Base-by-base conservation (phyloP, 2,329 filamentous ascomycete genomes). In the Alternaria atra region DNA sequence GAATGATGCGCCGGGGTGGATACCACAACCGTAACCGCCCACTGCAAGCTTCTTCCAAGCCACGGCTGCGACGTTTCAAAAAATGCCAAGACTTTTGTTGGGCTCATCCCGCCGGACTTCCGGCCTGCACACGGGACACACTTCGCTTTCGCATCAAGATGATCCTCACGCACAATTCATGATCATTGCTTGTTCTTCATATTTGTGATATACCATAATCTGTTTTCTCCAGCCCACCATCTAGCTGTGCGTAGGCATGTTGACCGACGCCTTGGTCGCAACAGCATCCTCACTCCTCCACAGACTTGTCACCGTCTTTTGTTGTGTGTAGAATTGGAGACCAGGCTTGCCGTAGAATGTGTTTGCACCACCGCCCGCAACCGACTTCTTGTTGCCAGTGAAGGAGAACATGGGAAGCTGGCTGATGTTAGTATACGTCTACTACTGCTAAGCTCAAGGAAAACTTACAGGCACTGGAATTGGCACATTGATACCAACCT, bases 281-380 rank as follows among this genome's bases (percentile, higher is more conserved):
- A 95, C 86, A 1, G 93, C 94, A 82, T 97, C 94, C 74, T 94
- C 89, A 63, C 87, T 89, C 74, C 89, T 88, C 95, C 95, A 99
- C 77, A 96, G 82, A 68, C 92, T 90, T 54, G 95, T 99, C 50
- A 99, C 95, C 3, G 95, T 99, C 91, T 99, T 98, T 76, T 91
- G 87, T 83, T 98, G 95, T 3, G 95, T 99, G 81, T 97, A 98
- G 78, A 99, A 99, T 77, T 91, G 90, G 77, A 99, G 81, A 25
- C 94, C 95, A 0, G 93, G 92, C 80, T 92, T 91, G 68, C 95
- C 95, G 81, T 99, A 99, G 79, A 99, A 98, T 15, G 93, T 97
- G 82, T 88, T 97, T 37, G 92, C 91, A 63, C 95, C 94, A 53
- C 94, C 94, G 55, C 94, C 95, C 0, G 95, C 95, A 58, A 98